phyloP scores from a whole-genome alignment of 768 basidiomycete genomes.

The Boletus pseudopeckii region DNA sequence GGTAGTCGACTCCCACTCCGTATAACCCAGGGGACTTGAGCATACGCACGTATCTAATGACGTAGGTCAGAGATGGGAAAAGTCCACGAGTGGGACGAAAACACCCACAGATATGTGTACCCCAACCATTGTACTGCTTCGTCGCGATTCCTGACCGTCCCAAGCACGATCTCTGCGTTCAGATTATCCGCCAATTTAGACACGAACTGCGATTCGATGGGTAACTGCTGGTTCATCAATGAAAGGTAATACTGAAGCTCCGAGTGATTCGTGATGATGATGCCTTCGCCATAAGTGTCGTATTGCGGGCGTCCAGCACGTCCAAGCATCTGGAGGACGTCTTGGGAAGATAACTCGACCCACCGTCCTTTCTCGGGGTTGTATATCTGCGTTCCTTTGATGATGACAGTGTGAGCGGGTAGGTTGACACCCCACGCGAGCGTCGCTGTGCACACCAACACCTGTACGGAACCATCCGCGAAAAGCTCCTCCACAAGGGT shows the following conservation, averaged over 20 bases:
- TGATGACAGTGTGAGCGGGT: slow-evolving; percentile 96
- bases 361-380: slow-evolving; percentile 98
- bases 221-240: slow-evolving; percentile 93
- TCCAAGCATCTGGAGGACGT: slow-evolving; percentile 98
- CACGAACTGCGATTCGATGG: slow-evolving; percentile 95
- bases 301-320: slow-evolving; percentile 96
- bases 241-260: slow-evolving; percentile 97
- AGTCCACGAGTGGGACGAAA: background rate
- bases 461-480: slow-evolving; percentile 86
- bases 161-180: slow-evolving; percentile 96
- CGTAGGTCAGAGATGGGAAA: slow-evolving; percentile 4
- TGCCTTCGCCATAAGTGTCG: slow-evolving; percentile 95
- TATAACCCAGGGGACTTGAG: slow-evolving; percentile 85
- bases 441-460: slow-evolving; percentile 95
- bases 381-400: slow-evolving; percentile 99
- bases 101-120: slow-evolving; percentile 83
- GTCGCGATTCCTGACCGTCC: slow-evolving; percentile 90
- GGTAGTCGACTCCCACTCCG: slow-evolving; percentile 84
- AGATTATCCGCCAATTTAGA: slow-evolving; percentile 89
- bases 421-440: slow-evolving; percentile 99
- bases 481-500: slow-evolving; percentile 93
- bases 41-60: slow-evolving; percentile 86
- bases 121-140: slow-evolving; percentile 98
- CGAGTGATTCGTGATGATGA: slow-evolving; percentile 96
- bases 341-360: slow-evolving; percentile 93